Base-by-base conservation (phyloP, 805 yeast genomes). In the Myxozyma sirexii region DNA sequence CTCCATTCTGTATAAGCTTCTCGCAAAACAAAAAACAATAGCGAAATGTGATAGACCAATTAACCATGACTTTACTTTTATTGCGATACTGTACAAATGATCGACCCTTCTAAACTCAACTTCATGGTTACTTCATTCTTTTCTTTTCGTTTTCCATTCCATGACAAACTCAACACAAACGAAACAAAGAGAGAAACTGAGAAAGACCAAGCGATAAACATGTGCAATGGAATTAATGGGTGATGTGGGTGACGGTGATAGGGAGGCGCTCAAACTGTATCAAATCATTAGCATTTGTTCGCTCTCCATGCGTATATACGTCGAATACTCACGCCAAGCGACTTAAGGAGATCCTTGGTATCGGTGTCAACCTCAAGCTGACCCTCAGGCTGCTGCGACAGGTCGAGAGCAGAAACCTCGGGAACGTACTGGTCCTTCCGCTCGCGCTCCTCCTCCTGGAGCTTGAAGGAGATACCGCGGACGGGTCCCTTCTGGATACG, bases 401-500 rank as follows among this genome's bases (percentile, higher is more conserved):
- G 88, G 84, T 94, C 98, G 80, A 94, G 90, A 81, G 99, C 99
- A 78, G 99, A 96, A 77, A 92, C 96, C 80, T 92, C 98, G 83
- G 99, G 99, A 76, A 96, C 99, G 83, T 92, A 94, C 85, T 94
- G 99, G 83, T 94, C 68, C 84, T 96, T 94, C 85, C 99, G 90
- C 86, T 94, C 99, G 87, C 99, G 93, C 88, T 94, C 99, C 85
- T 94, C 99, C 85, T 94, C 99, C 87, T 94, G 99, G 78, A 94
- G 90, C 83, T 96, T 96, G 97, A 94, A 94, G 75, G 99, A 94
- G 75, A 94, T 96, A 84, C 99, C 99, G 87, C 98, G 92, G 76
- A 94, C 99, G 85, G 99, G 99, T 80, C 99, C 99, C 87, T 93
- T 94, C 84, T 96, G 98, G 79, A 94, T 94, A 86, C 99, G 92